Evolutionary conservation across 2,329 filamentous ascomycete species (phyloP).

Genomic region (Xylaria sp.): DNA sequence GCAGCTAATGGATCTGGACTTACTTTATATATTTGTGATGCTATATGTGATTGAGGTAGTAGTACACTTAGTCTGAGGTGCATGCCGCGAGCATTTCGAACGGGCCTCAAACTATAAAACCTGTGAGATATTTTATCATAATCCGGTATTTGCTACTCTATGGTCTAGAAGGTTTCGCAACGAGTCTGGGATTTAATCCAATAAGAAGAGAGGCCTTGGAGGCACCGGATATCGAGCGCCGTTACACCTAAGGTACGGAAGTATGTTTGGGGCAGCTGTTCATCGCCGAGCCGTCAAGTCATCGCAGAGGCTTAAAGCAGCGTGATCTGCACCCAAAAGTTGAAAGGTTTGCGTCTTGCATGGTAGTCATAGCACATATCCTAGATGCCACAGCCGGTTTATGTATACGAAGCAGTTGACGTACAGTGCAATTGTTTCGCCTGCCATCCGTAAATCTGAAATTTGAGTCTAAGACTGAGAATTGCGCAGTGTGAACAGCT

Average conservation of each 20-base stretch:
- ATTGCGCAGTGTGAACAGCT: not conserved
- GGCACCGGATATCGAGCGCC: not conserved
- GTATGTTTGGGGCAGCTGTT: not conserved
- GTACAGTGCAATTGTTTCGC: too few relatives aligned
- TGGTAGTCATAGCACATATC: too few relatives aligned
- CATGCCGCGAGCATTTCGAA: too few relatives aligned
- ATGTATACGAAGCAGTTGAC: too few relatives aligned
- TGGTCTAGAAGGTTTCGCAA: not conserved
- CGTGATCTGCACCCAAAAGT: not conserved
- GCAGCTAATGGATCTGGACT: not conserved
- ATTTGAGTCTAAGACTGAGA: too few relatives aligned
- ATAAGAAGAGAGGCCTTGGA: not conserved
- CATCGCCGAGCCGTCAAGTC: not conserved
- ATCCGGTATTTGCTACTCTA: too few relatives aligned
- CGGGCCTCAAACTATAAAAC: too few relatives aligned
- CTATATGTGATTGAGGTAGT: not conserved
- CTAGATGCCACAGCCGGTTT: too few relatives aligned
- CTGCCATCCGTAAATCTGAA: too few relatives aligned
- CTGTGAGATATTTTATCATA: too few relatives aligned
- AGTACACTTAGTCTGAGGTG: not conserved
- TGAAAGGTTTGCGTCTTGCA: not conserved
- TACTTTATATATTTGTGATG: not conserved
- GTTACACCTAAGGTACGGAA: not conserved
- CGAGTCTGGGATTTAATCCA: constrained; percentile 1
- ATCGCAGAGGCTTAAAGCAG: constrained; percentile 5